These are phyloP conservation scores for Pelargonium fulgidum DNA, from an alignment of 441 rosid genomes.

Conservation along the genomic window DNA sequence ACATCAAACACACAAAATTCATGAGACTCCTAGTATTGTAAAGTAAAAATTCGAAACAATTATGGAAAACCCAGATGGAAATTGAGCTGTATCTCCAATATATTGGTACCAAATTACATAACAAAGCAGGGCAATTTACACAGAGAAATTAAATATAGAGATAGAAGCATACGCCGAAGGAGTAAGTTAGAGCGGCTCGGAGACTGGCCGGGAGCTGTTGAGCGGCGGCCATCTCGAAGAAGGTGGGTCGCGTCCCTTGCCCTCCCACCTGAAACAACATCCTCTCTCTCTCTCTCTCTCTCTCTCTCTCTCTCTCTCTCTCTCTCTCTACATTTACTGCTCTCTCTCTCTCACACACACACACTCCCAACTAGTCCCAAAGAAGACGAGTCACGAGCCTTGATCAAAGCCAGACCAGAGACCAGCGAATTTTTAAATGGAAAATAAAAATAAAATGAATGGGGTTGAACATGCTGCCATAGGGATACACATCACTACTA, in stretches of 20 bases:
- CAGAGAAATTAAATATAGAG: neutral
- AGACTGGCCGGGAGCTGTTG: constrained; percentile 98
- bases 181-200: constrained; percentile 91
- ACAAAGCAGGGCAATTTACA: neutral
- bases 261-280: constrained; percentile 99
- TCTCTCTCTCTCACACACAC: too few species aligned
- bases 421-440: too few species aligned
- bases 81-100: neutral
- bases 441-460: too few species aligned
- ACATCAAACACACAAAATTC: neutral
- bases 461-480: too few species aligned
- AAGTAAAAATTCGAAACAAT: constrained; percentile 12
- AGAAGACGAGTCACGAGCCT: too few species aligned
- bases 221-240: constrained; percentile 99
- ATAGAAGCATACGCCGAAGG: constrained; percentile 58
- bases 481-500: too few species aligned
- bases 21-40: neutral
- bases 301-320: neutral
- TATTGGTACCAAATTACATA: neutral
- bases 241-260: constrained; percentile 94
- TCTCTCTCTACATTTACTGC: neutral
- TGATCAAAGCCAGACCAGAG: too few species aligned
- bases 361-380: too few species aligned
- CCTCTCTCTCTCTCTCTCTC: constrained; percentile 24
- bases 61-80: constrained; percentile 19